Conservation (phyloP, 1,284 basidiomycete genomes). For the Ganoderma boninense region DNA sequence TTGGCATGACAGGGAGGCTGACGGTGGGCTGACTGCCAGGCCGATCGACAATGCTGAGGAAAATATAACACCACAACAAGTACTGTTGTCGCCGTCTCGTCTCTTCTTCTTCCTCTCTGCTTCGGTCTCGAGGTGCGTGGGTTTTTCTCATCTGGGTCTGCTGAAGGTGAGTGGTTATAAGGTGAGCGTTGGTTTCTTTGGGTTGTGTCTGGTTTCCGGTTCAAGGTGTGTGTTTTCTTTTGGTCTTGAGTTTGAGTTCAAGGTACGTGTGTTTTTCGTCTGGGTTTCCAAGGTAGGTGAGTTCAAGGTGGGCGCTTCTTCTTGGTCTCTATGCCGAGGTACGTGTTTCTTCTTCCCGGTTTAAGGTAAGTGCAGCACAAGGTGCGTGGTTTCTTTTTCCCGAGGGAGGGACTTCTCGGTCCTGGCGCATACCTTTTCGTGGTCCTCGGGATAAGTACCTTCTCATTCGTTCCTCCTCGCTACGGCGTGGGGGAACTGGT, state of each 20-base stretch:
- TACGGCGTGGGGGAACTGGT: not conserved
- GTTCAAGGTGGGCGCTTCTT: not conserved
- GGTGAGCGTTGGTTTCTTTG: not conserved
- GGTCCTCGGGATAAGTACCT: constrained; percentile 5
- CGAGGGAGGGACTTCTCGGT: constrained; percentile 3
- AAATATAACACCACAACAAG: not conserved
- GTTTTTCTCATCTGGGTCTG: not conserved
- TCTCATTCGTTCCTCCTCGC: not conserved
- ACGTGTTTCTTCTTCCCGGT: not conserved
- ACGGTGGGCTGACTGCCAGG: not conserved
- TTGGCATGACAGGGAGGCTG: not conserved
- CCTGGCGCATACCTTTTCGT: constrained; percentile 7
- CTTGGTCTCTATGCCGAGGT: not conserved
- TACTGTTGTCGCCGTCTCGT: not conserved
- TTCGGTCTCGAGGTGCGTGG: not conserved
- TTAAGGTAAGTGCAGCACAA: not conserved
- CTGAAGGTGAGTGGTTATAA: not conserved
- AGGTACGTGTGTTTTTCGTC: no score
- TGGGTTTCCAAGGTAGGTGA: not conserved
- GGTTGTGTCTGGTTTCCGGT: not conserved
- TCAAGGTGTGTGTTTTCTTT: no score
- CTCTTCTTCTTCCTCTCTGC: not conserved
- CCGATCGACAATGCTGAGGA: not conserved
- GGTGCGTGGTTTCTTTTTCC: not conserved
- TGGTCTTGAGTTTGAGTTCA: no score